phyloP scores from a whole-genome alignment of 129 eudicot genomes.

The Pulicaria dysenterica region DNA sequence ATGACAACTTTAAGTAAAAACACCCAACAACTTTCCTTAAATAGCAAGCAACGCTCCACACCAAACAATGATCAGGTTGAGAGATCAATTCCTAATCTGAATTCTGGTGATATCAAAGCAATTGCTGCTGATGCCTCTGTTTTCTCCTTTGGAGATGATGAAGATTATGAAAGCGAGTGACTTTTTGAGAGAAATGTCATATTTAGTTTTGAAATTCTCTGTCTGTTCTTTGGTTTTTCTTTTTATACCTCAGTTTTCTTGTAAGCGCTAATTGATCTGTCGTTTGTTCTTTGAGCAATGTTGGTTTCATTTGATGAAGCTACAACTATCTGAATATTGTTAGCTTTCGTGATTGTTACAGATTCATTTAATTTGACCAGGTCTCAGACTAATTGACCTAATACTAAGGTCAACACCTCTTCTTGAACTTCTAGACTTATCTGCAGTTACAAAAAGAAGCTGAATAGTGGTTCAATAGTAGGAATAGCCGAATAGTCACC shows the following conservation, averaged over 20 bases:
- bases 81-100: slow-evolving; percentile 44
- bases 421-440: no score
- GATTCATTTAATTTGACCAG: no score
- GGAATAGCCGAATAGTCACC: no score
- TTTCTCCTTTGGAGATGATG: slow-evolving; percentile 93
- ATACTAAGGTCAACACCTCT: no score
- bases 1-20: slow-evolving; percentile 29
- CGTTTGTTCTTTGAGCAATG: background rate
- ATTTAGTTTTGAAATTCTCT: slow-evolving; percentile 1
- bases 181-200: background rate
- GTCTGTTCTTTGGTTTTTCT: slow-evolving; percentile 4
- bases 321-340: slow-evolving; percentile 4
- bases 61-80: slow-evolving; percentile 22
- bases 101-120: slow-evolving; percentile 75
- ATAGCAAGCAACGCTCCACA: slow-evolving; percentile 38
- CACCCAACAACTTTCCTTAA: slow-evolving; percentile 50
- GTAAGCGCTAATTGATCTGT: background rate
- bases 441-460: no score
- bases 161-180: slow-evolving; percentile 76
- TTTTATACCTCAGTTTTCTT: background rate
- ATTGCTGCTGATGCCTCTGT: slow-evolving; percentile 99
- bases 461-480: no score
- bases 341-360: background rate
- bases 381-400: no score
- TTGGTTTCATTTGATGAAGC: slow-evolving; percentile 1